These are phyloP conservation scores for Berkeleyomyces basicola DNA, from an alignment of 2,329 filamentous ascomycete genomes.

Conservation along the genomic window DNA sequence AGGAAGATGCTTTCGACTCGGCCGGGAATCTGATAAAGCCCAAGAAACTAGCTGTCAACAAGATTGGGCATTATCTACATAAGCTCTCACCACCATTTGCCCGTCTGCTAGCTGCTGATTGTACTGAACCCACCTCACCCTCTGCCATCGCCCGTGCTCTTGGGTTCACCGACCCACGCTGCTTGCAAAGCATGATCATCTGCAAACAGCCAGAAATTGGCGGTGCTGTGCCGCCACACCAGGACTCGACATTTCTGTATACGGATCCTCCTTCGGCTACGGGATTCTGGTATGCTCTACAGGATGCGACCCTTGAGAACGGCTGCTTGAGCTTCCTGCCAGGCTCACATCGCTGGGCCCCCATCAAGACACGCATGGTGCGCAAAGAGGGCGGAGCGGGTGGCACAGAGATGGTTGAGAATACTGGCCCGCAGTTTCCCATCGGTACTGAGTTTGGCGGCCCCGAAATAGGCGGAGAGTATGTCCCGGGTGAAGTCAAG, in stretches of 20 bases:
- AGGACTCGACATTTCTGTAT: constrained; percentile 85
- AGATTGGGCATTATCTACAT: constrained; percentile 69
- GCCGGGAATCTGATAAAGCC: constrained; percentile 53
- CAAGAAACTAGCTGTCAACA: constrained; percentile 75
- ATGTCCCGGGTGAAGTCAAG: constrained; percentile 73
- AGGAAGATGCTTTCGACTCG: constrained; percentile 71
- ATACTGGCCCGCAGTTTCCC: constrained; percentile 49
- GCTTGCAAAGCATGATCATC: constrained; percentile 91
- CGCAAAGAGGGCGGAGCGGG: constrained; percentile 33
- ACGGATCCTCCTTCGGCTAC: constrained; percentile 78
- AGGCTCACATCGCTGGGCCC: constrained; percentile 61
- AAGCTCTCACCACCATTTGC: constrained; percentile 50
- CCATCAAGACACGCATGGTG: constrained; percentile 60
- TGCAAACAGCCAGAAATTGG: constrained; percentile 97
- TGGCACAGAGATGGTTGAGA: constrained; percentile 56
- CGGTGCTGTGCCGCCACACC: constrained; percentile 76
- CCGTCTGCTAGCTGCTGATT: constrained; percentile 33
- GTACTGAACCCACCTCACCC: constrained; percentile 28
- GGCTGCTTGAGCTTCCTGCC: constrained; percentile 77
- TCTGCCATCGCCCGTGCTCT: constrained; percentile 51
- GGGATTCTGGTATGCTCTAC: constrained; percentile 93
- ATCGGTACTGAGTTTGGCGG: constrained; percentile 28
- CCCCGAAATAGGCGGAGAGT: constrained; percentile 31
- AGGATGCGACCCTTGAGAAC: constrained; percentile 76
- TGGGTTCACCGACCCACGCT: constrained; percentile 58